Base-by-base conservation (phyloP, 2,329 filamentous ascomycete genomes). In the Cordyceps fumosorosea region DNA sequence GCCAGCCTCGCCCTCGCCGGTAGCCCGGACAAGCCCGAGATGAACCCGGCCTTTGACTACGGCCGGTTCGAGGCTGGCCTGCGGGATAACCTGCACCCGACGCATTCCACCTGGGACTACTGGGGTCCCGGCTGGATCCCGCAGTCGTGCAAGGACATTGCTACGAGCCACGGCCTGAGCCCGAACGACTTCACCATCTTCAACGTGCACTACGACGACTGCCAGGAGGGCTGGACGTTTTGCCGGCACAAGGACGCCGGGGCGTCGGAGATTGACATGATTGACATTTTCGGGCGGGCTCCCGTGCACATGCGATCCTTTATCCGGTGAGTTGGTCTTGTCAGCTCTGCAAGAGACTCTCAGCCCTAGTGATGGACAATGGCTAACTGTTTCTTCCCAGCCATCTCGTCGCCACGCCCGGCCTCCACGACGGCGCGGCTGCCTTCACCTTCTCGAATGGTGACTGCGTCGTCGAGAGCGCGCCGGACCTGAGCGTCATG, bases 141-240 rank as follows among this genome's bases (percentile, higher is more conserved):
- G 32, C 8, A 62, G 52, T 22, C 50, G 10, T 62, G 60, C 44
- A 62, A 45, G 44, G 45, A 42, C 45, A 56, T 62, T 51, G 60
- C 60, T 7, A 44, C 52, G 18, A 18, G 52, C 45, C 60, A 62
- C 48, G 58, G 62, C 47, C 64, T 67, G 18, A 64, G 55, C 44
- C 63, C 65, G 11, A 56, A 60, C 24, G 67, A 69, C 56, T 65
- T 69, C 44, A 65, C 67, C 53, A 63, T 66, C 34, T 69, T 66
- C 64, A 64, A 66, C 40, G 66, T 67, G 22, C 62, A 66, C 51
- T 69, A 68, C 56, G 54, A 65, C 47, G 67, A 69, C 53, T 70
- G 69, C 62, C 47, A 50, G n/a, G 60, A 69, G 62, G 63, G 66
- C 51, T 71, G 69, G 69, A 65, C 68, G 48, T 67, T 71, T 47